Conservation (phyloP, 2,329 filamentous ascomycete genomes). For the Clonostachys rhizophaga region DNA sequence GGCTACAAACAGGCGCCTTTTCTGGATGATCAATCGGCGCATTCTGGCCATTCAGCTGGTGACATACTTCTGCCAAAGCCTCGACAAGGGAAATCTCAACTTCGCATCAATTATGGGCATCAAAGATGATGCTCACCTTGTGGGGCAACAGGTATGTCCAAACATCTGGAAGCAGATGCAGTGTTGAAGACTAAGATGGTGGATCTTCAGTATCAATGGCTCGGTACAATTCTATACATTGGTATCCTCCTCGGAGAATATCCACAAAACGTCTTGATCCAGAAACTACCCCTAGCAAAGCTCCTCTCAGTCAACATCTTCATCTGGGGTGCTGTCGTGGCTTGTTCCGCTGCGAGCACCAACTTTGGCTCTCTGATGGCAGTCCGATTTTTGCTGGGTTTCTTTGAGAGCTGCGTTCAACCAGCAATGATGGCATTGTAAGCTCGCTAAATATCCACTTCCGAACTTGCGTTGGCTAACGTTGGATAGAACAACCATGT, state of each 20-base stretch:
- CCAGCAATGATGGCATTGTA: constrained; percentile 37
- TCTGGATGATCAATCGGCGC: constrained; percentile 41
- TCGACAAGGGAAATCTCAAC: constrained; percentile 43
- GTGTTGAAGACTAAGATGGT: constrained; percentile 5
- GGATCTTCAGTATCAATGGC: constrained; percentile 54
- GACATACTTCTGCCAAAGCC: constrained; percentile 45
- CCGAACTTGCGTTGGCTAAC: not conserved
- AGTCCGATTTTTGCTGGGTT: constrained; percentile 34
- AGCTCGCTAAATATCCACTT: not conserved
- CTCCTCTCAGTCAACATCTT: constrained; percentile 35
- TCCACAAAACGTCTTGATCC: constrained; percentile 37
- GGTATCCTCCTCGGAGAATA: constrained; percentile 39
- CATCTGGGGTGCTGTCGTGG: constrained; percentile 33
- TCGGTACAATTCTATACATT: constrained; percentile 31
- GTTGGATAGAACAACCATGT: constrained; percentile 1
- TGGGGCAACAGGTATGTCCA: too few relatives aligned
- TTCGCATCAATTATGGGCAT: constrained; percentile 49
- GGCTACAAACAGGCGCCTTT: constrained; percentile 40
- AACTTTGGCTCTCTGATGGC: constrained; percentile 31
- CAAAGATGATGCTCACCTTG: constrained; percentile 39
- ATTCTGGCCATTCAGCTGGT: constrained; percentile 38
- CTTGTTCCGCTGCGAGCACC: constrained; percentile 22
- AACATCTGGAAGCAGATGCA: too few relatives aligned
- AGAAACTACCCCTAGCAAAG: constrained; percentile 37
- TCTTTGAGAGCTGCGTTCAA: constrained; percentile 38